Evolutionary conservation across 306 rosid genomes (phyloP), one percentile per base, ranked within the genome.

Genomic region (Abrus precatorius): DNA sequence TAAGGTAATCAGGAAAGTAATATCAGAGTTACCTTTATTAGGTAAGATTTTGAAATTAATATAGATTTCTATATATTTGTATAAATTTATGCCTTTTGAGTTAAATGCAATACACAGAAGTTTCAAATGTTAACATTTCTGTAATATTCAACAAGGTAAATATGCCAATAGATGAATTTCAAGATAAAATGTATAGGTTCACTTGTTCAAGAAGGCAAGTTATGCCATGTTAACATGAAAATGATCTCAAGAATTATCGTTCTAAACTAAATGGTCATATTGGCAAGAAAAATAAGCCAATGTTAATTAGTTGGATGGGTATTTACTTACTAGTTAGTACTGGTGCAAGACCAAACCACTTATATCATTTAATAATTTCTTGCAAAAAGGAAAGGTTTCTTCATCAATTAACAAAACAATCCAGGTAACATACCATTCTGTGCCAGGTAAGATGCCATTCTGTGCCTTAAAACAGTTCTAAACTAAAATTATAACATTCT

Each of bases 371-470:
- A 43, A 53, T 9, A 77, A 30, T n/a, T 67, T 55, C 47, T 27
- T 2, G 9, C 2, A 5, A 33, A 67, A 44, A 59, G 36, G 47
- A 59, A 68, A 68, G 27, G 6, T 47, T 7, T 45, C 53, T 54
- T 50, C 73, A 50, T 9, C 66, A 68, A 49, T 69, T 75, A 75
- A 82, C 49, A 59, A 82, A 72, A 40, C 52, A 82, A 48, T 75
- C 77, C 40, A 68, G 13, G 53, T 57, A 57, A 13, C 7, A 75
- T 49, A 74, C 2, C 73, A 60, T 5, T 28, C 7, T 41, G 61
- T 12, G 11, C 48, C 66, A n/a, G n/a, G 53, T 57, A 57, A 13
- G 9, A 75, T 49, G 74, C 2, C 73, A 60, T 5, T 28, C 7
- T 41, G 61, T 12, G 11, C 48, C 66, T 10, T 41, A 62, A 66